These are phyloP conservation scores for Kluyveromyces dobzhanskii DNA, from an alignment of 805 yeast species.

Conservation along the genomic window DNA sequence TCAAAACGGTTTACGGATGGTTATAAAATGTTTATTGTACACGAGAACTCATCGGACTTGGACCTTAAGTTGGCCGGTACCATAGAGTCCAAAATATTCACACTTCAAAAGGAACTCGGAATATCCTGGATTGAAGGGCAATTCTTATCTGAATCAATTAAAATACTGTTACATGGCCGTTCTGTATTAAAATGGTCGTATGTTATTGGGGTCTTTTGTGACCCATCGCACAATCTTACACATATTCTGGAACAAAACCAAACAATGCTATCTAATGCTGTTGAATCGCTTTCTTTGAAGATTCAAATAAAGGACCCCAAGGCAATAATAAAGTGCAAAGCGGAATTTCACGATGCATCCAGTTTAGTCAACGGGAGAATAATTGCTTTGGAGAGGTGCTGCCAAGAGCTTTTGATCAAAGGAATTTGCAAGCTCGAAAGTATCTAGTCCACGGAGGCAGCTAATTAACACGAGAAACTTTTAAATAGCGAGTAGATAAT, in stretches of 20 bases:
- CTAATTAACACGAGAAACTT: too few relatives aligned
- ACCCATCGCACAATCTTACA: conserved; percentile 41
- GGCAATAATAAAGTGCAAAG: conserved; percentile 27
- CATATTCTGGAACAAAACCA: conserved; percentile 67
- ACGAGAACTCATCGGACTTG: conserved; percentile 65
- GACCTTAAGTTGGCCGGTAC: conserved; percentile 57
- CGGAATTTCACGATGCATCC: conserved; percentile 32
- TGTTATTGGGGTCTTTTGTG: conserved; percentile 65
- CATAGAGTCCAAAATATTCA: conserved; percentile 55
- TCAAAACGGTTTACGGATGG: conserved; percentile 60
- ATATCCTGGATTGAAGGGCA: conserved; percentile 85
- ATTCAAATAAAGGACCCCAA: conserved; percentile 37
- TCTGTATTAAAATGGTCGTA: conserved; percentile 85
- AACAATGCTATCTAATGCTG: conserved; percentile 51
- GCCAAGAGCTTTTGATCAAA: conserved; percentile 27
- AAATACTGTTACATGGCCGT: conserved; percentile 57
- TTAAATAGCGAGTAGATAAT: too few relatives aligned
- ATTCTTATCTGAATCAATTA: conserved; percentile 67
- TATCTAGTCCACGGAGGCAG: too few relatives aligned
- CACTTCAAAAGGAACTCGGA: conserved; percentile 54
- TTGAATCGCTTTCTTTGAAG: conserved; percentile 59
- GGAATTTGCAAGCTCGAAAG: conserved; percentile 20
- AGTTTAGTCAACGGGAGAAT: conserved; percentile 31
- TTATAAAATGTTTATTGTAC: conserved; percentile 65
- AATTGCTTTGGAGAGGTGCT: conserved; percentile 31